phyloP scores from a whole-genome alignment of 192 early-diverging fungal species.

The Coemansia sp. region DNA sequence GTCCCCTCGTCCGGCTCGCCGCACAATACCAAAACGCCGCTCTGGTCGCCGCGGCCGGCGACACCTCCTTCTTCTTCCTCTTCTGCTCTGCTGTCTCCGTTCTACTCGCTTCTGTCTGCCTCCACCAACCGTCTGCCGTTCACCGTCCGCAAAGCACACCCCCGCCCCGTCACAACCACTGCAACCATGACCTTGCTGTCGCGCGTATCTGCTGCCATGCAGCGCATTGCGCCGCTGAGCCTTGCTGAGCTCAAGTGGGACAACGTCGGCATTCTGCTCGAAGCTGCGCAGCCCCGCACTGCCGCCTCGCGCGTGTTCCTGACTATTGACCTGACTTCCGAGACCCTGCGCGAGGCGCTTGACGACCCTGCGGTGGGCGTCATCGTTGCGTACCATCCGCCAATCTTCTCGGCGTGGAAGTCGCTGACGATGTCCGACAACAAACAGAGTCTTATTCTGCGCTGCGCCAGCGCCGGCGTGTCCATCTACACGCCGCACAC shows the following conservation, averaged over 20 bases:
- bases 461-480: slow-evolving; percentile 79
- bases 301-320: slow-evolving; percentile 76
- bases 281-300: slow-evolving; percentile 79
- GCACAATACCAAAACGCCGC: slow-evolving; percentile 3
- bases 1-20: slow-evolving; percentile 8
- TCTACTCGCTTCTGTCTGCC: slow-evolving; percentile 6
- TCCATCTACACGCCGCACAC: slow-evolving; percentile 92
- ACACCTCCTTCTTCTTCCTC: slow-evolving; percentile 9
- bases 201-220: slow-evolving; percentile 62
- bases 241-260: slow-evolving; percentile 86
- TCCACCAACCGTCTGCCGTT: slow-evolving; percentile 23
- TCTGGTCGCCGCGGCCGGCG: slow-evolving; percentile 8
- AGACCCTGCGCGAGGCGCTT: slow-evolving; percentile 74
- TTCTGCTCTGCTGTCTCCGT: neutral
- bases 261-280: slow-evolving; percentile 85
- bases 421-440: slow-evolving; percentile 69
- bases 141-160: slow-evolving; percentile 41
- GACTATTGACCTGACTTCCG: slow-evolving; percentile 87
- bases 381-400: slow-evolving; percentile 93
- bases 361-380: slow-evolving; percentile 75
- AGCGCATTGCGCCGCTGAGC: slow-evolving; percentile 80
- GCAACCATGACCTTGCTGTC: slow-evolving; percentile 33
- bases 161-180: slow-evolving; percentile 17
- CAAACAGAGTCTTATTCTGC: slow-evolving; percentile 80
- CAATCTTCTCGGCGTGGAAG: slow-evolving; percentile 84